Conservation (phyloP, 2,329 filamentous ascomycete genomes). For the Cladophialophora bantiana region DNA sequence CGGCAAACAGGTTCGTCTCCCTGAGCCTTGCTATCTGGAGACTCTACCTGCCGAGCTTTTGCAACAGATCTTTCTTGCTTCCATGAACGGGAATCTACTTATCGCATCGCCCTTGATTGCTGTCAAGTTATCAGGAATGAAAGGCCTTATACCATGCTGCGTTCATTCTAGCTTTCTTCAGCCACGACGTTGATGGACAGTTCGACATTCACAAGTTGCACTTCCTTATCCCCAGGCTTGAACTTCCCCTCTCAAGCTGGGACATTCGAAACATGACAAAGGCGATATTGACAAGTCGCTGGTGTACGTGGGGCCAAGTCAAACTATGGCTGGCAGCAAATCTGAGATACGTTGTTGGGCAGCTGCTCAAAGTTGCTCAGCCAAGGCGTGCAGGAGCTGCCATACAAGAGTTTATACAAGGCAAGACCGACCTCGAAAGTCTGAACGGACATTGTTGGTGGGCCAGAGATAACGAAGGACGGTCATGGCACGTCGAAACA, state of each 20-base stretch:
- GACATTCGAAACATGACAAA: conserved; percentile 22
- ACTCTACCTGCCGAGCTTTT: conserved; percentile 19
- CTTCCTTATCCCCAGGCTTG: conserved; percentile 17
- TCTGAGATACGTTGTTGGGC: background rate
- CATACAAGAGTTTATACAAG: conserved; percentile 2
- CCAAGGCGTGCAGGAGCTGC: background rate
- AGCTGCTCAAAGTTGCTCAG: background rate
- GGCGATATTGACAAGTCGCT: conserved; percentile 20
- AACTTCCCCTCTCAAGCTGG: conserved; percentile 16
- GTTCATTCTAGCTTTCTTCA: conserved; percentile 20
- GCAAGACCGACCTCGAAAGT: background rate
- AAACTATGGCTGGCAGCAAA: conserved; percentile 14
- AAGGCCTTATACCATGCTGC: conserved; percentile 19
- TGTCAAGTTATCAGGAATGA: conserved; percentile 19
- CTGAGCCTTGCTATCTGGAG: conserved; percentile 8
- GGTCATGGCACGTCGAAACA: conserved; percentile 4
- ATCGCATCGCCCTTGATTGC: conserved; percentile 20
- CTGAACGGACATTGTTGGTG: conserved; percentile 7
- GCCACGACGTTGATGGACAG: conserved; percentile 16
- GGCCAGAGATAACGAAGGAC: conserved; percentile 6
- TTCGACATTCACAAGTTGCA: conserved; percentile 17
- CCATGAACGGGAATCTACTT: conserved; percentile 22
- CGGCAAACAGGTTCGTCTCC: background rate
- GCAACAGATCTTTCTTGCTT: conserved; percentile 19
- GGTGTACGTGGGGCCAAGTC: conserved; percentile 24